phyloP scores from a whole-genome alignment of 2,329 filamentous ascomycete species.

The Coleophoma eucalyptorum region DNA sequence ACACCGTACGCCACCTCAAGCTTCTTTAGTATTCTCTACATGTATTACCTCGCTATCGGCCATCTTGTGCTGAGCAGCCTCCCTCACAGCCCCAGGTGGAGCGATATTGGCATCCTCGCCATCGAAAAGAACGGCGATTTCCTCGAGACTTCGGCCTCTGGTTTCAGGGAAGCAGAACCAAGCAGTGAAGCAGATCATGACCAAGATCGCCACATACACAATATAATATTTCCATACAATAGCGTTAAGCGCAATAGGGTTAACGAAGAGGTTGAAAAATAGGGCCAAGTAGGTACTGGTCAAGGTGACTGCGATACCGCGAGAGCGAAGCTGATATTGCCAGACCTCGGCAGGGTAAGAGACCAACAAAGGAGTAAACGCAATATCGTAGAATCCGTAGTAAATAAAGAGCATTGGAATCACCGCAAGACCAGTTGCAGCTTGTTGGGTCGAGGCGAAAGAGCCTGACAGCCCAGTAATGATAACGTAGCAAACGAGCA shows the following conservation, averaged over 20 bases:
- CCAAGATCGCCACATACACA: slow-evolving; percentile 10
- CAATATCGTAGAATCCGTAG: slow-evolving; percentile 38
- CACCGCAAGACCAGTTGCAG: slow-evolving; percentile 27
- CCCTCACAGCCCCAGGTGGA: background rate
- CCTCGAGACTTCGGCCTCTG: slow-evolving; percentile 10
- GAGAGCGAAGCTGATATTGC: slow-evolving; percentile 31
- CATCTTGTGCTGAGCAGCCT: background rate
- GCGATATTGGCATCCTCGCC: slow-evolving; percentile 7
- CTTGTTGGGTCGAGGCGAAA: slow-evolving; percentile 9
- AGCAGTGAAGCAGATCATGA: slow-evolving; percentile 4
- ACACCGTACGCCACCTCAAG: too few relatives aligned
- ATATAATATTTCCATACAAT: slow-evolving; percentile 31
- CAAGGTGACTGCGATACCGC: slow-evolving; percentile 31
- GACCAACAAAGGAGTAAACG: slow-evolving; percentile 18
- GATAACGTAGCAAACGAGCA: slow-evolving; percentile 20
- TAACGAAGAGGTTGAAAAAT: slow-evolving; percentile 43
- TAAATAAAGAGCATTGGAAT: slow-evolving; percentile 44
- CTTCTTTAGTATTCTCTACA: too few relatives aligned
- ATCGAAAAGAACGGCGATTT: slow-evolving; percentile 15
- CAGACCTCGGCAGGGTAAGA: slow-evolving; percentile 32
- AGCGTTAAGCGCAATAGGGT: slow-evolving; percentile 37
- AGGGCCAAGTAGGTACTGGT: background rate
- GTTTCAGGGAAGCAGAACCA: slow-evolving; percentile 15
- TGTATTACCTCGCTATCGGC: background rate
- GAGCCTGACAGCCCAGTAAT: slow-evolving; percentile 1